phyloP scores from a whole-genome alignment of 257 asterid genomes.

The Hygrophila difformis region DNA sequence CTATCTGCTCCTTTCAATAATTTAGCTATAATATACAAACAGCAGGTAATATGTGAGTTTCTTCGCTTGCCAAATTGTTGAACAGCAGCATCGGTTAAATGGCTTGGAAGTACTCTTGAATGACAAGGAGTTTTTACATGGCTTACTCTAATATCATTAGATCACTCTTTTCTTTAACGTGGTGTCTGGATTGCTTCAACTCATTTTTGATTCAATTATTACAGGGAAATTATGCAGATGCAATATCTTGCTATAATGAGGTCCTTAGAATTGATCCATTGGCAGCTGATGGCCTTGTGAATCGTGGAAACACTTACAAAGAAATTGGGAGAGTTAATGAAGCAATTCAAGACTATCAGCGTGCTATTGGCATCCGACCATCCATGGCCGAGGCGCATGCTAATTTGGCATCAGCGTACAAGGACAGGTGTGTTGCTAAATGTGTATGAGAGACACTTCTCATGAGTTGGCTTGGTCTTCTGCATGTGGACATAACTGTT shows the following conservation, averaged over 20 bases:
- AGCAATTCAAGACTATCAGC: conserved; percentile 82
- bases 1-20: conserved; percentile 95
- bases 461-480: no score
- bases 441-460: no score
- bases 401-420: conserved; percentile 96
- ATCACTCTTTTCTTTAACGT: conserved; percentile 4
- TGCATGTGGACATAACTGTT: conserved; percentile 10
- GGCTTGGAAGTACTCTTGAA: conserved; percentile 9
- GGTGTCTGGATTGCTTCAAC: not conserved
- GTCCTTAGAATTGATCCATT: conserved; percentile 89
- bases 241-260: conserved; percentile 94
- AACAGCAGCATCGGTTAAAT: conserved; percentile 8
- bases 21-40: conserved; percentile 89
- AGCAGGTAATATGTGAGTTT: conserved; percentile 48
- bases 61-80: not conserved
- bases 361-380: conserved; percentile 81
- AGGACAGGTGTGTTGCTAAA: conserved; percentile 56
- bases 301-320: conserved; percentile 95
- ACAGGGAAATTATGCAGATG: conserved; percentile 96
- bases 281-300: conserved; percentile 97
- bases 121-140: conserved; percentile 2
- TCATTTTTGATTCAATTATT: conserved; percentile 16
- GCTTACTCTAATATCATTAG: not conserved
- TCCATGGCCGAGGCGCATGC: conserved; percentile 99
- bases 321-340: conserved; percentile 95